phyloP scores from a whole-genome alignment of 2,329 filamentous ascomycete genomes.

The Pyrenophora teres region DNA sequence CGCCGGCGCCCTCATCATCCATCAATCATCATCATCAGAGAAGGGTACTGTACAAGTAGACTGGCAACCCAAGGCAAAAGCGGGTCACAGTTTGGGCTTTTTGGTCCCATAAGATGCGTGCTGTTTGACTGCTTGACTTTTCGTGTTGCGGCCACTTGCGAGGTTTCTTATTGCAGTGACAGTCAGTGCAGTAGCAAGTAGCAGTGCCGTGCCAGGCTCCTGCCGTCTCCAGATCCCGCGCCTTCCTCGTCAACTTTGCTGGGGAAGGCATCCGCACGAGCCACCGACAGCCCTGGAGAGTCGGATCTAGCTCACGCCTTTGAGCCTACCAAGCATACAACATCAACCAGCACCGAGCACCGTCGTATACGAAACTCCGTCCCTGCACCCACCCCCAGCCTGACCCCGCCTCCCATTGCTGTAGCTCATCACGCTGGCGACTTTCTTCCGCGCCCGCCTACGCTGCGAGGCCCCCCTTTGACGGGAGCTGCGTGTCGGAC shows the following conservation, averaged over 20 bases:
- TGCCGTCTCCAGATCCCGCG: constrained; percentile 13
- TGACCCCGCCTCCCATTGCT: constrained; percentile 10
- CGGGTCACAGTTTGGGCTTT: too few species aligned
- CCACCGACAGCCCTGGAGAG: constrained; percentile 13
- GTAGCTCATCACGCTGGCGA: constrained; percentile 16
- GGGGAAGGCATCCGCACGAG: constrained; percentile 15
- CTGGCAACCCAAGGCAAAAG: too few species aligned
- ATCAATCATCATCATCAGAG: background rate
- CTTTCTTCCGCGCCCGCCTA: constrained; percentile 11
- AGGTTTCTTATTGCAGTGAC: background rate
- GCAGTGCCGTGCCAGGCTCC: constrained; percentile 3
- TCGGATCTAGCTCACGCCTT: constrained; percentile 13
- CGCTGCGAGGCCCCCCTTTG: constrained; percentile 20
- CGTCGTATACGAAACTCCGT: constrained; percentile 5
- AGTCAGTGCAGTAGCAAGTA: too few species aligned
- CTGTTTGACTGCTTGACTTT: too few species aligned
- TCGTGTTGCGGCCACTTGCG: too few species aligned
- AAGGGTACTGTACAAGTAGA: too few species aligned
- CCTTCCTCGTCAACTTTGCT: constrained; percentile 15
- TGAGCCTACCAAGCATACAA: constrained; percentile 17
- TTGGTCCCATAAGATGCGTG: too few species aligned
- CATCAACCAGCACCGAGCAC: constrained; percentile 16
- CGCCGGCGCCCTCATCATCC: constrained; percentile 1
- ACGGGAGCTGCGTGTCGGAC: constrained; percentile 24
- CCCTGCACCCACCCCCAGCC: constrained; percentile 4